A percentile compares a stretch with the other conserved stretches of the same genome.
phyloP scores from a whole-genome alignment of 495 filamentous ascomycete species.

The Copromyces sp. region DNA sequence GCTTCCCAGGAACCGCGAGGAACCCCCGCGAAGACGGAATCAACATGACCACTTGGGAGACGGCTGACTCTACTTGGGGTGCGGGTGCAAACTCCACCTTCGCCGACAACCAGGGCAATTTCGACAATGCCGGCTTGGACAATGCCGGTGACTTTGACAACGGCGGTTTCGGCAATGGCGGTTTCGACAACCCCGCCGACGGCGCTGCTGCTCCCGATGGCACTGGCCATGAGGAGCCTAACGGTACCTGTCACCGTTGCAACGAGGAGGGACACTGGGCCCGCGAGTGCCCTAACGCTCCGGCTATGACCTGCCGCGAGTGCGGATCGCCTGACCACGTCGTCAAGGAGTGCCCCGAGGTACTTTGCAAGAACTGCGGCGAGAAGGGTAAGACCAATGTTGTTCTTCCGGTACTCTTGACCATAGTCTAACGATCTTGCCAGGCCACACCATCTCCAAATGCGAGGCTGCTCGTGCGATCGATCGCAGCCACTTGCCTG shows the following conservation, averaged over 20 bases:
- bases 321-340: constrained; percentile 62
- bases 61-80: neutral
- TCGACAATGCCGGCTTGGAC: neutral
- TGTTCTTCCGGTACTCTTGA: neutral
- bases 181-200: neutral
- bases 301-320: constrained; percentile 53
- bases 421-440: neutral
- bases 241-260: constrained; percentile 63
- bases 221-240: neutral
- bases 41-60: neutral
- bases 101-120: neutral
- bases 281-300: constrained; percentile 53
- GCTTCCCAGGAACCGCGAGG: neutral
- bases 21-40: neutral
- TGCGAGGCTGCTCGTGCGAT: constrained; percentile 65
- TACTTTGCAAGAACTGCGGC: constrained; percentile 66
- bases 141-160: neutral
- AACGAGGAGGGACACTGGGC: constrained; percentile 57
- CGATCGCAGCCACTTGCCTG: constrained; percentile 49
- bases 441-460: constrained; percentile 54
- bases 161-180: neutral
- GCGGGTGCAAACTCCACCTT: neutral
- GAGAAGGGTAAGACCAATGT: constrained; percentile 47
- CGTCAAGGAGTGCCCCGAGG: constrained; percentile 55
- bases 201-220: neutral